These are phyloP conservation scores for Aspergillus pseudoviridinutans DNA, from an alignment of 2,329 filamentous ascomycete genomes.

Conservation along the genomic window DNA sequence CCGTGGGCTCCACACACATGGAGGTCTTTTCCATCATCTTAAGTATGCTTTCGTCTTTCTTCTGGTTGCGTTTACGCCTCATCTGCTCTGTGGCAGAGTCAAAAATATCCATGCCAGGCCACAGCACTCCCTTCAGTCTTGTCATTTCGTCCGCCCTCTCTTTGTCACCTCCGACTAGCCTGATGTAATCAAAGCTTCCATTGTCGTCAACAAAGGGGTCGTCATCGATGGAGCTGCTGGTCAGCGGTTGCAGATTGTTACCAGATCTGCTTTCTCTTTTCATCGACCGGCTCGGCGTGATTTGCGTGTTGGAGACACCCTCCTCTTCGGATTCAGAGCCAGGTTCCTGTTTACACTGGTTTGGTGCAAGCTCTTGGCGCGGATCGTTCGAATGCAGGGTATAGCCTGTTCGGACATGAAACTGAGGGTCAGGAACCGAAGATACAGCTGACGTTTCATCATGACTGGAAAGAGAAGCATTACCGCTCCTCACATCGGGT, in stretches of 20 bases:
- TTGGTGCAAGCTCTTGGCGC: neutral
- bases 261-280: slow-evolving; percentile 1
- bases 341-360: slow-evolving; percentile 16
- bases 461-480: slow-evolving; percentile 1
- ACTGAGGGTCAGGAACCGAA: neutral
- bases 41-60: slow-evolving; percentile 45
- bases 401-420: slow-evolving; percentile 1
- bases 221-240: slow-evolving; percentile 10
- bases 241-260: neutral
- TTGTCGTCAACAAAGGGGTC: slow-evolving; percentile 16
- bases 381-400: neutral
- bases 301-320: slow-evolving; percentile 3
- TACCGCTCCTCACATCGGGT: neutral
- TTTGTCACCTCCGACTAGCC: slow-evolving; percentile 23
- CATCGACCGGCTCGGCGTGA: slow-evolving; percentile 10
- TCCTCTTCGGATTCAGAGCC: slow-evolving; percentile 14
- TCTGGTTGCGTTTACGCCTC: slow-evolving; percentile 49
- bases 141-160: slow-evolving; percentile 35
- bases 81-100: slow-evolving; percentile 49
- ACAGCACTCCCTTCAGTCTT: slow-evolving; percentile 46
- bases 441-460: slow-evolving; percentile 4
- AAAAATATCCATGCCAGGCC: slow-evolving; percentile 51
- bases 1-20: slow-evolving; percentile 42
- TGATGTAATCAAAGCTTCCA: slow-evolving; percentile 15
- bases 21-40: slow-evolving; percentile 46